Base-by-base conservation (phyloP, 1,284 basidiomycete genomes). In the Cryptococcus sp. region DNA sequence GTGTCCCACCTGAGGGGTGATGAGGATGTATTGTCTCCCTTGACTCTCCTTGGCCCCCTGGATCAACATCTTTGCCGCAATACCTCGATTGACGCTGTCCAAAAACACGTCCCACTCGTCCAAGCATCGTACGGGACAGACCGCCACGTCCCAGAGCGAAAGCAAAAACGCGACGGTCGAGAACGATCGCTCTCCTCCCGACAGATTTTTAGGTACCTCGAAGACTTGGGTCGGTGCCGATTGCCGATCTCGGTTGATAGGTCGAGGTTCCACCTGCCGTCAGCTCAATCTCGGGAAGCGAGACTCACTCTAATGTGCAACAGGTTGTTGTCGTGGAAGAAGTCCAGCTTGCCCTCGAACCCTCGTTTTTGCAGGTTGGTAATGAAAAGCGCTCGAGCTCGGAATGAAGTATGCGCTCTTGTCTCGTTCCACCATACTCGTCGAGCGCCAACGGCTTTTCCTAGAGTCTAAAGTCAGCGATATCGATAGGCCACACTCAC, bases 141-240 rank as follows among this genome's bases (percentile, higher is more conserved):
- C 86, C 48, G 94, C 89, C 10, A 89, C 85, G 62, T 95, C 88
- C 95, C 95, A 99, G 37, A 99, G 76, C 5, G 95, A 85, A 25
- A 97, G 76, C 43, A 99, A 76, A 45, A 99, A 73, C 59, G 90
- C 94, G 56, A 97, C 91, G 0, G 95, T 98, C 5, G 91, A 88
- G 75, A 95, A 99, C 5, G 90, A 94, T 67, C 97, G 94, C 73
- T 98, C 94, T 36, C 94, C 93, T 42, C 93, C 93, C 1, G 75
- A 77, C 32, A 98, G 79, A 81, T 42, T 56, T 76, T 67, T 84
- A 24, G 77, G 73, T 14, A 78, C 76, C 66, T 86, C 83, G 56
- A 87, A 47, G n/a, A 12, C 35, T 22, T 45, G 28, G 12, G 35
- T 44, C 18, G 37, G 28, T 7, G 28, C 28, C 14, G 7, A 25